A percentile compares a stretch with the other conserved stretches of the same genome.
Conservation (phyloP, 208 protist genomes). For the Wallacemonas rigidus region DNA sequence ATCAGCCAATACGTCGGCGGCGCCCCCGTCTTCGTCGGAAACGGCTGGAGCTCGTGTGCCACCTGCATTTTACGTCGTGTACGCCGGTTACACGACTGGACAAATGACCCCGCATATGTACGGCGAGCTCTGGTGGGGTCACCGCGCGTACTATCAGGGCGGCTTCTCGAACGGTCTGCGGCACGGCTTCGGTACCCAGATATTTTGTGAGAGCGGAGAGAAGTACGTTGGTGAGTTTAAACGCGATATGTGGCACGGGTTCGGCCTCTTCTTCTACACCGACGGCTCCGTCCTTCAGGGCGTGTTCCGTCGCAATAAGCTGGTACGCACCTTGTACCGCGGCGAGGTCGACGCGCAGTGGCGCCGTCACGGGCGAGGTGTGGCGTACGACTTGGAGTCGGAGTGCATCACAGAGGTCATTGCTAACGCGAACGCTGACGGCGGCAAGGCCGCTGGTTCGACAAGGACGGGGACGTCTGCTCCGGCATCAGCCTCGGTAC, state of each 20-base stretch:
- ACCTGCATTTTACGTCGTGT: constrained; percentile 48
- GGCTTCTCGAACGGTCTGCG: constrained; percentile 59
- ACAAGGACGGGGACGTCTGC: too few species aligned
- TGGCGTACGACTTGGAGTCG: constrained; percentile 31
- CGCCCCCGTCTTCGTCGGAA: too few species aligned
- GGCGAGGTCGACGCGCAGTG: constrained; percentile 69
- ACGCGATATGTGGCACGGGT: constrained; percentile 61
- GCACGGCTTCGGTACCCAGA: constrained; percentile 65
- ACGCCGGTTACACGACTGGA: constrained; percentile 71
- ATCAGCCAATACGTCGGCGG: not conserved
- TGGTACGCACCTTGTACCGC: constrained; percentile 56
- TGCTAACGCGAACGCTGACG: too few species aligned
- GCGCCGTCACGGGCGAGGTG: constrained; percentile 63
- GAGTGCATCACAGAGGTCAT: not conserved
- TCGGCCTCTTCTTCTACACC: constrained; percentile 59
- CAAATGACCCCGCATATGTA: constrained; percentile 66
- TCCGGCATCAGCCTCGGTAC: constrained; percentile 2
- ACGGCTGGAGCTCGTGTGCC: not conserved
- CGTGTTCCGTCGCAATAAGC: constrained; percentile 43
- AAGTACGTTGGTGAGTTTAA: constrained; percentile 67
- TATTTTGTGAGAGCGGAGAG: constrained; percentile 59
- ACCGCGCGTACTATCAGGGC: constrained; percentile 56
- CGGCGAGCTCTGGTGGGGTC: constrained; percentile 82
- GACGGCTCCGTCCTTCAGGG: constrained; percentile 77
- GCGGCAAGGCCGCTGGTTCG: too few species aligned